phyloP scores from a whole-genome alignment of 148 eudicot species.

The Dianthus caryophyllus region DNA sequence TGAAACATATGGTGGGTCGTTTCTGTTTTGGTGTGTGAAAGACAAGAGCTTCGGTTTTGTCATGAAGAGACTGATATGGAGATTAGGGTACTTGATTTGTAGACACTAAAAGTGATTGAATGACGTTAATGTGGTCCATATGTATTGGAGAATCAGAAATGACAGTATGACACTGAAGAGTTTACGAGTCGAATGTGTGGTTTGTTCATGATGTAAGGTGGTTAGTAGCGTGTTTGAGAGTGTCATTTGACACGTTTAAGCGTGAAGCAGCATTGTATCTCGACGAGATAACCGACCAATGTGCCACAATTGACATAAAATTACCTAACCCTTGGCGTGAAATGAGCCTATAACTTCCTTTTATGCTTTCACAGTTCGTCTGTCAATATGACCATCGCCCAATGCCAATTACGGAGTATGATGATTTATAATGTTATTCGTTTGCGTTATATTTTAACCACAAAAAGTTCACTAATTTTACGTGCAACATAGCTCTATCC shows the following conservation, averaged over 20 bases:
- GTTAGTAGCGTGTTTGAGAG: too few species aligned
- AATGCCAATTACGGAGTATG: background rate
- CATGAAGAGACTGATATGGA: background rate
- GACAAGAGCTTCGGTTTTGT: background rate
- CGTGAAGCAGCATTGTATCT: background rate
- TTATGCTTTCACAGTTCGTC: background rate
- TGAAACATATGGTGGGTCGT: background rate
- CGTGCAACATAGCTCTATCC: background rate
- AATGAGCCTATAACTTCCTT: slow-evolving; percentile 5
- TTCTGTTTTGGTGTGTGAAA: slow-evolving; percentile 1
- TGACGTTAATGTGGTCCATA: background rate
- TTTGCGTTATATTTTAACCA: background rate
- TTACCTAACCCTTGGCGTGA: background rate
- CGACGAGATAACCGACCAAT: background rate
- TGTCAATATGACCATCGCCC: background rate
- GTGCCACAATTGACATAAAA: slow-evolving; percentile 10
- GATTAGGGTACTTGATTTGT: background rate
- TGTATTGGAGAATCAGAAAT: background rate
- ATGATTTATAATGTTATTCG: background rate
- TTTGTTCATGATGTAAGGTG: too few species aligned
- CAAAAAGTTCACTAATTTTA: background rate
- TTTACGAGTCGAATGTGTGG: background rate
- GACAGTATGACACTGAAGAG: background rate
- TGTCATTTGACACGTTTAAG: background rate
- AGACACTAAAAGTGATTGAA: background rate